These are phyloP conservation scores for Prosopis cineraria DNA, from an alignment of 306 rosid genomes.

Conservation along the genomic window DNA sequence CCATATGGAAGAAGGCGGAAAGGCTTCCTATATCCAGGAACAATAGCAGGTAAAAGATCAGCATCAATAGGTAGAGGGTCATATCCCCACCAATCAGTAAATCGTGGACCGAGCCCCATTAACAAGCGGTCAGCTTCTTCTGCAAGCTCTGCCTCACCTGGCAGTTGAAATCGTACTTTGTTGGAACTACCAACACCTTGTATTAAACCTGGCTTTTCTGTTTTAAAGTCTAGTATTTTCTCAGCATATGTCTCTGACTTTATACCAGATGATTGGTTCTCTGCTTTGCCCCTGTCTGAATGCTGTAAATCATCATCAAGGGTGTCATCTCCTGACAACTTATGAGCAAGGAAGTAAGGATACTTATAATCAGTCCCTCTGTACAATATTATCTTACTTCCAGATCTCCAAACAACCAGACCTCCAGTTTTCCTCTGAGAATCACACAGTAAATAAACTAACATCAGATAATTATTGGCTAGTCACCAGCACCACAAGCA, in stretches of 20 bases:
- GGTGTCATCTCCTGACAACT: slow-evolving; percentile 37
- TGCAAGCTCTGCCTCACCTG: slow-evolving; percentile 74
- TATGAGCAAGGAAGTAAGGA: slow-evolving; percentile 70
- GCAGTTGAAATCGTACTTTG: slow-evolving; percentile 80
- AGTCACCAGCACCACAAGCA: neutral
- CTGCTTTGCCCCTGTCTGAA: slow-evolving; percentile 31
- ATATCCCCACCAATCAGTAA: slow-evolving; percentile 96
- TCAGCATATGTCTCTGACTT: slow-evolving; percentile 42
- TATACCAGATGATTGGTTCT: slow-evolving; percentile 34
- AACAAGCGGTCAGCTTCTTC: slow-evolving; percentile 77
- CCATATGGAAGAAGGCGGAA: slow-evolving; percentile 98
- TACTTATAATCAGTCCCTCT: slow-evolving; percentile 78
- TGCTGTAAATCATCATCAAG: slow-evolving; percentile 37
- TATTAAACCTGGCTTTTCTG: slow-evolving; percentile 47
- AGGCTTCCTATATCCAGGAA: slow-evolving; percentile 81
- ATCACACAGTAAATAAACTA: slow-evolving; percentile 27
- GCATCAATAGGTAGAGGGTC: slow-evolving; percentile 94
- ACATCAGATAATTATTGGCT: slow-evolving; percentile 33
- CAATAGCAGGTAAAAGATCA: slow-evolving; percentile 79
- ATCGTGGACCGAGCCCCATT: slow-evolving; percentile 86
- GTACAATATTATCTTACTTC: slow-evolving; percentile 81
- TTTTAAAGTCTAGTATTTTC: slow-evolving; percentile 34
- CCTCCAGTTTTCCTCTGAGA: slow-evolving; percentile 95
- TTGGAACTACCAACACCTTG: slow-evolving; percentile 79
- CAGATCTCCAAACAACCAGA: slow-evolving; percentile 91